These are phyloP conservation scores for Corylus heterophylla DNA, from an alignment of 306 rosid species.

Conservation along the genomic window DNA sequence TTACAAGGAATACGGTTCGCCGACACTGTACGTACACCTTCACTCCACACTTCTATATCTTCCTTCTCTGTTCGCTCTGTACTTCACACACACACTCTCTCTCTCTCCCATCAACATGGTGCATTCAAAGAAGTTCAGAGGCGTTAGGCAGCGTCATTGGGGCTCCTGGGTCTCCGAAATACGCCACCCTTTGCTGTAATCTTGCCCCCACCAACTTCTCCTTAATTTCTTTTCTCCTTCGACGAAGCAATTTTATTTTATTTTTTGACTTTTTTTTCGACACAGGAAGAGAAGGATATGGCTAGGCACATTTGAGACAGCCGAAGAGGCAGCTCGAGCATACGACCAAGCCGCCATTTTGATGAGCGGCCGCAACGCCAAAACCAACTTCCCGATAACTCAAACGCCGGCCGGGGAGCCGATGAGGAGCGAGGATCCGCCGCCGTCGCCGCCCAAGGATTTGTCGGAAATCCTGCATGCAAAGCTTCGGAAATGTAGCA, in stretches of 20 bases:
- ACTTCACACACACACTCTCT: conserved; percentile 20
- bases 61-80: conserved; percentile 24
- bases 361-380: conserved; percentile 53
- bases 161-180: conserved; percentile 64
- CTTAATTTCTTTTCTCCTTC: not conserved
- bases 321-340: conserved; percentile 49
- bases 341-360: conserved; percentile 52
- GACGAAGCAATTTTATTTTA: not conserved
- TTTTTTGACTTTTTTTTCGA: not conserved
- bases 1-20: conserved; percentile 24
- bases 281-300: conserved; percentile 45
- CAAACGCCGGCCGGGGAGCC: conserved; percentile 42
- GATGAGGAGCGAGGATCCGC: conserved; percentile 1
- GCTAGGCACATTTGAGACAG: conserved; percentile 60
- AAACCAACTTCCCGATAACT: conserved; percentile 48
- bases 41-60: conserved; percentile 12
- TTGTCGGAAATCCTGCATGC: conserved; percentile 77
- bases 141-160: conserved; percentile 59
- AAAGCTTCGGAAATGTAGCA: conserved; percentile 75
- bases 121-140: conserved; percentile 54
- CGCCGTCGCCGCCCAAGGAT: conserved; percentile 33
- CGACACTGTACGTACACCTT: conserved; percentile 32
- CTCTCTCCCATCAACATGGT: conserved; percentile 22
- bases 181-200: conserved; percentile 56
- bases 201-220: not conserved